phyloP scores from a whole-genome alignment of 2,329 filamentous ascomycete genomes.

The Epichloe gansuensis region DNA sequence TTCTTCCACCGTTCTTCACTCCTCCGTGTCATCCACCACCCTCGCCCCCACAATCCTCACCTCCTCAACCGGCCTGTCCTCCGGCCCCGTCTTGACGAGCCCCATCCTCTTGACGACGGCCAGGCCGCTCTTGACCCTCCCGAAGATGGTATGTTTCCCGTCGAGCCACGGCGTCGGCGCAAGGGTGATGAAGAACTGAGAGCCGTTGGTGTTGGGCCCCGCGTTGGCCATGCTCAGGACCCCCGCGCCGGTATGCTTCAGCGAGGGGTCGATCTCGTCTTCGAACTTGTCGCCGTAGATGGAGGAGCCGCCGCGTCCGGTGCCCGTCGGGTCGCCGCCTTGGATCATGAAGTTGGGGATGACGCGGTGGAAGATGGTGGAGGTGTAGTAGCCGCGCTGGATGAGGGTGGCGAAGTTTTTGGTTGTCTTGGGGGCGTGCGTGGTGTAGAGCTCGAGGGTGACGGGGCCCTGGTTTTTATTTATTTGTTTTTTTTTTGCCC shows the following conservation, averaged over 20 bases:
- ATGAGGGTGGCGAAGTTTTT: slow-evolving; percentile 75
- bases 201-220: slow-evolving; percentile 85
- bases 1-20: slow-evolving; percentile 3
- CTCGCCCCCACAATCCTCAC: slow-evolving; percentile 66
- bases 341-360: slow-evolving; percentile 97
- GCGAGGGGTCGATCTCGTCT: slow-evolving; percentile 66
- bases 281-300: slow-evolving; percentile 92
- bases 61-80: slow-evolving; percentile 71
- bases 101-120: slow-evolving; percentile 78
- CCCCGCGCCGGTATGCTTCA: slow-evolving; percentile 89
- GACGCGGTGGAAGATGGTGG: slow-evolving; percentile 79
- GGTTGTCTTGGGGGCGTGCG: slow-evolving; percentile 81
- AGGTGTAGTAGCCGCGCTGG: slow-evolving; percentile 76
- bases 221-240: slow-evolving; percentile 95
- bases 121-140: slow-evolving; percentile 74
- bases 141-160: slow-evolving; percentile 95
- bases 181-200: slow-evolving; percentile 91
- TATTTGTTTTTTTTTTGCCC: too few species aligned
- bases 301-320: slow-evolving; percentile 72
- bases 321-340: slow-evolving; percentile 86
- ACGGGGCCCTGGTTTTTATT: slow-evolving; percentile 54
- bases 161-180: slow-evolving; percentile 94
- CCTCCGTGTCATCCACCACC: slow-evolving; percentile 42
- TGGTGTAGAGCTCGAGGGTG: slow-evolving; percentile 76
- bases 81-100: slow-evolving; percentile 65